phyloP scores from a whole-genome alignment of 2,329 filamentous ascomycete genomes.

The Xylaria sp. region DNA sequence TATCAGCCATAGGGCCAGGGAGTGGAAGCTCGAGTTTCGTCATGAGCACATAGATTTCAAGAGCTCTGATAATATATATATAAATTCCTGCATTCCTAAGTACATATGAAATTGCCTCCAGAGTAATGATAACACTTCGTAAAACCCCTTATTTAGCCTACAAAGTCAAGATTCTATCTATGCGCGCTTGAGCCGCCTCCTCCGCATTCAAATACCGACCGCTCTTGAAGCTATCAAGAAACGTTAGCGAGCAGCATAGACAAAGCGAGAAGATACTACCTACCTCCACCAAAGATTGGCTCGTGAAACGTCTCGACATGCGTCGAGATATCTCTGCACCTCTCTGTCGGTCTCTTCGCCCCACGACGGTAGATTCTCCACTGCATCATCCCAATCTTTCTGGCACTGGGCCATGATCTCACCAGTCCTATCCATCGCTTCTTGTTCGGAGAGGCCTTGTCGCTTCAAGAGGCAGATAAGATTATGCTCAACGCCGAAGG shows the following conservation, averaged over 20 bases:
- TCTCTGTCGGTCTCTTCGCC: constrained; percentile 34
- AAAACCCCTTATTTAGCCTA: no score
- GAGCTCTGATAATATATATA: background rate
- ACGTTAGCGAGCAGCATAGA: background rate
- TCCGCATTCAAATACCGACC: constrained; percentile 22
- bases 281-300: constrained; percentile 39
- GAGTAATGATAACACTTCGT: no score
- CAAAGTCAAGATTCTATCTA: constrained; percentile 11
- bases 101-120: no score
- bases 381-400: constrained; percentile 33
- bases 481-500: constrained; percentile 30
- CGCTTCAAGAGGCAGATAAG: constrained; percentile 30
- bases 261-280: background rate
- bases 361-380: constrained; percentile 34
- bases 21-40: background rate
- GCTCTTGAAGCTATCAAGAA: constrained; percentile 6
- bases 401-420: constrained; percentile 35
- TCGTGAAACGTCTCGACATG: constrained; percentile 31
- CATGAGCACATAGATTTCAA: background rate
- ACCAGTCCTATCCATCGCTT: constrained; percentile 33
- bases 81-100: background rate
- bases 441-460: constrained; percentile 31
- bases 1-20: constrained; percentile 4
- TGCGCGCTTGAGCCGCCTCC: background rate
- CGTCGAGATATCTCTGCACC: constrained; percentile 33